Conservation (phyloP, 2,329 filamentous ascomycete species). For the Colletotrichum costaricense region DNA sequence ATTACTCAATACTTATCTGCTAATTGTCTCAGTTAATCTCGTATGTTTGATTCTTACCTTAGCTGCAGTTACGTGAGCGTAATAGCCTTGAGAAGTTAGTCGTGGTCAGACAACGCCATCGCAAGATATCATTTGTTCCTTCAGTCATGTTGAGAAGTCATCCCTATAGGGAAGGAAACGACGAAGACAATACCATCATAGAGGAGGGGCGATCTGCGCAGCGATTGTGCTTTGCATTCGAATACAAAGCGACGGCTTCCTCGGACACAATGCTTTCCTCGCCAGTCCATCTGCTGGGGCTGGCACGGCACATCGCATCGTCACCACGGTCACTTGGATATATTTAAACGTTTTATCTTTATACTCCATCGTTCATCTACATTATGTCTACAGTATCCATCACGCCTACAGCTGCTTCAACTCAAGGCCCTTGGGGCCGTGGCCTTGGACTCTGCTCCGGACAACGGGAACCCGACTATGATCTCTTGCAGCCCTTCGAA, state of each 20-base stretch:
- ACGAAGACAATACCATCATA: not conserved
- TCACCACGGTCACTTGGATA: not conserved
- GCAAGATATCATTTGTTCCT: too few species aligned
- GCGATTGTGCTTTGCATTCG: not conserved
- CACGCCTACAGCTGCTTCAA: not conserved
- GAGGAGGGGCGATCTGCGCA: accelerated
- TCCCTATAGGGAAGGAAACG: too few species aligned
- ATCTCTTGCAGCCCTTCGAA: not conserved
- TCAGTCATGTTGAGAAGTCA: too few species aligned
- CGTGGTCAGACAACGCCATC: not conserved
- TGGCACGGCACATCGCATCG: not conserved
- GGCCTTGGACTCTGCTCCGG: not conserved
- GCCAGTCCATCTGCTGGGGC: not conserved
- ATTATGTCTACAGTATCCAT: not conserved
- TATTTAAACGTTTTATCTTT: not conserved
- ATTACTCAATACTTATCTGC: not conserved
- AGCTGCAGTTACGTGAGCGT: too few species aligned
- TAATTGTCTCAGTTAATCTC: not conserved
- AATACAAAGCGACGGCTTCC: not conserved
- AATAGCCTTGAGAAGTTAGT: not conserved
- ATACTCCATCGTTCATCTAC: not conserved
- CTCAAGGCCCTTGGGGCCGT: not conserved
- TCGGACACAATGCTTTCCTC: not conserved
- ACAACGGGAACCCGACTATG: not conserved
- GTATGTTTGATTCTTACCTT: too few species aligned